These are phyloP conservation scores for Epichloe sylvatica DNA, from an alignment of 2,329 filamentous ascomycete genomes.

Conservation along the genomic window DNA sequence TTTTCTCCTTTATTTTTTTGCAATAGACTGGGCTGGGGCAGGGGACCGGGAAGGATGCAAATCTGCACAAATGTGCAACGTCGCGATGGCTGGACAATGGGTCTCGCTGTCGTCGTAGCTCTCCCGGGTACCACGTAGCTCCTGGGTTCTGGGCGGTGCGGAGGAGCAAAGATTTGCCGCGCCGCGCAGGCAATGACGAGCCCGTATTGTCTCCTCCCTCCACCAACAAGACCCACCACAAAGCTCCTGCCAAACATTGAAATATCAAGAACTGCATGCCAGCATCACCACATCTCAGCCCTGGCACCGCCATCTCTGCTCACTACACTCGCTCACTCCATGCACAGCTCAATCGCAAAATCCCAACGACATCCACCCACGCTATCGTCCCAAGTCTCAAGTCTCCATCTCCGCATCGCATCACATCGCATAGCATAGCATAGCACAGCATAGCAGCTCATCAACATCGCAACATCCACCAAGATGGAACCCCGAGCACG, in stretches of 20 bases:
- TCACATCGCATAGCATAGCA: too few species aligned
- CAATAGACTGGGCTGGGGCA: not conserved
- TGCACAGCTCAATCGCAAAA: too few species aligned
- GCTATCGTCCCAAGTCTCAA: too few species aligned
- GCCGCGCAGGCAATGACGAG: not conserved
- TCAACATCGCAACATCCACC: not conserved
- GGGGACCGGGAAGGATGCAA: not conserved
- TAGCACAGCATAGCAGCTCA: conserved; percentile 15
- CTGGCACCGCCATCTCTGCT: too few species aligned
- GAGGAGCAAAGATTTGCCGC: conserved; percentile 25
- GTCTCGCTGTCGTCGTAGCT: not conserved
- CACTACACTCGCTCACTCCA: too few species aligned
- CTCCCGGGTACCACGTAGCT: not conserved
- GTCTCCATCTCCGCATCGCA: too few species aligned
- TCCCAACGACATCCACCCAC: too few species aligned
- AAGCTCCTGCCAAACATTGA: too few species aligned
- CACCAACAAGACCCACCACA: too few species aligned
- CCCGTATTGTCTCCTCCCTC: too few species aligned
- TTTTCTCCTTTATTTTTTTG: not conserved
- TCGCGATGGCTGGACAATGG: not conserved
- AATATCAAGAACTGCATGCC: too few species aligned
- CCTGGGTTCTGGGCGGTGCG: not conserved
- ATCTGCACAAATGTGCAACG: not conserved
- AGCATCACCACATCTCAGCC: too few species aligned
- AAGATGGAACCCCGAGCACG: conserved; percentile 62